Base-by-base conservation (phyloP, 1,284 basidiomycete species). In the Cryptococcus amylolentus region DNA sequence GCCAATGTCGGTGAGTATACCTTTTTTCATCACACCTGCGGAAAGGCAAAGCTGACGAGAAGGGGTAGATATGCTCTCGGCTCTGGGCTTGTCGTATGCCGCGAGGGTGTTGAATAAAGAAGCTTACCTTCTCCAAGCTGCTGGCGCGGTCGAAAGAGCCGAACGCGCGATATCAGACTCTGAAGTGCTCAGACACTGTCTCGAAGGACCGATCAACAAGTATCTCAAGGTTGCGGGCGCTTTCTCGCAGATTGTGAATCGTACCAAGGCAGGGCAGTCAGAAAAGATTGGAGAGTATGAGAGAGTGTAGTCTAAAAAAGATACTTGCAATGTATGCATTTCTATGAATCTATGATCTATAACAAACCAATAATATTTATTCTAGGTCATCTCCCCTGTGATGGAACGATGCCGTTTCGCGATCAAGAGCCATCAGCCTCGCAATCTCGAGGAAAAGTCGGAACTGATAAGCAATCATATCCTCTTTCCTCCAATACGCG, bases 401-500 rank as follows among this genome's bases (percentile, higher is more conserved):
- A 45, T 50, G 35, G 52, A 60, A 60, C 14, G 59, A 57, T 5
- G 67, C 66, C 44, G 43, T 56, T 16, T 68, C 62, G 18, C 69
- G 54, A 58, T 72, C 56, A 13, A 58, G 48, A 13, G n/a, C 28
- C 46, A 48, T 35, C 14, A 48, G 6, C 14, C 46, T 28, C 31
- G 27, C 46, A 18, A 28, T 23, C 31, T 48, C 46, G 20, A 48
- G 23, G 12, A 28, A 28, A 3, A 48, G 31, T 84, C 85, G 79
- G 67, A 84, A 86, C 57, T 82, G 76, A 73, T 86, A 86, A 12
- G 85, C 82, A 41, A 81, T 79, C 75, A 88, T 78, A 69, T 88
- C 86, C 62, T 85, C 84, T 55, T 78, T 78, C 47, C 86, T 78
- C 84, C 85, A 88, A 65, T 80, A 86, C 0, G 66, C 77, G 58